Conservation (phyloP, 192 early-diverging fungal genomes). For the Umbelopsis vinacea region DNA sequence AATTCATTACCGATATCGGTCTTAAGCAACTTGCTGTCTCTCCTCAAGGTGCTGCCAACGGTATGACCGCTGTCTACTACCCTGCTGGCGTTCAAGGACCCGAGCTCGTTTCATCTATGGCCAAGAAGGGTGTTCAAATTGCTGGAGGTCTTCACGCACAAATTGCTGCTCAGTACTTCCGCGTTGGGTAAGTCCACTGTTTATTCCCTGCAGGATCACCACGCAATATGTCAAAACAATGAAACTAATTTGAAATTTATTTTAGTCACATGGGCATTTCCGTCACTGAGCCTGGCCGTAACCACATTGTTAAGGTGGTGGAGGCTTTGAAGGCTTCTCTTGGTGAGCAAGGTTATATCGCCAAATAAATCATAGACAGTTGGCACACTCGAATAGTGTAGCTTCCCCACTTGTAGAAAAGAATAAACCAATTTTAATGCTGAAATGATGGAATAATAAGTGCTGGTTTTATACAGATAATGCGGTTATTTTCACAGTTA, state of each 20-base stretch:
- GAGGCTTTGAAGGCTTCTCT: conserved; percentile 10
- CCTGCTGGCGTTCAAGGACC: conserved; percentile 65
- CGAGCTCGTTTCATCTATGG: conserved; percentile 67
- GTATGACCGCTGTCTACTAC: conserved; percentile 69
- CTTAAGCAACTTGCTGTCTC: conserved; percentile 65
- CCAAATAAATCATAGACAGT: conserved; percentile 1
- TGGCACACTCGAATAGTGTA: not conserved
- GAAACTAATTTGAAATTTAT: not conserved
- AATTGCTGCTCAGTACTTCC: conserved; percentile 76
- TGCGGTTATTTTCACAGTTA: too few relatives aligned
- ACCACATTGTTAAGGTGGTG: conserved; percentile 42
- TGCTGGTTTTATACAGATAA: too few relatives aligned
- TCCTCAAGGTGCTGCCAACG: conserved; percentile 47
- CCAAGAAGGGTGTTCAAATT: conserved; percentile 67
- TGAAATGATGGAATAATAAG: too few relatives aligned
- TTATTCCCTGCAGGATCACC: not conserved
- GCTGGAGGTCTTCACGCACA: conserved; percentile 77
- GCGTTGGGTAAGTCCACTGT: conserved; percentile 49
- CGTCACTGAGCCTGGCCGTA: conserved; percentile 48
- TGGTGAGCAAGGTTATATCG: conserved; percentile 6
- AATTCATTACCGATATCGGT: conserved; percentile 54
- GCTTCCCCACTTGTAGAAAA: too few relatives aligned
- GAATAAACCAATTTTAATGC: too few relatives aligned
- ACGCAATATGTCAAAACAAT: not conserved
- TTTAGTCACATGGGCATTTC: conserved; percentile 60